Base-by-base conservation (phyloP, 1,139 yeast species). In the Zhuliangozyma parablackwelliae region DNA sequence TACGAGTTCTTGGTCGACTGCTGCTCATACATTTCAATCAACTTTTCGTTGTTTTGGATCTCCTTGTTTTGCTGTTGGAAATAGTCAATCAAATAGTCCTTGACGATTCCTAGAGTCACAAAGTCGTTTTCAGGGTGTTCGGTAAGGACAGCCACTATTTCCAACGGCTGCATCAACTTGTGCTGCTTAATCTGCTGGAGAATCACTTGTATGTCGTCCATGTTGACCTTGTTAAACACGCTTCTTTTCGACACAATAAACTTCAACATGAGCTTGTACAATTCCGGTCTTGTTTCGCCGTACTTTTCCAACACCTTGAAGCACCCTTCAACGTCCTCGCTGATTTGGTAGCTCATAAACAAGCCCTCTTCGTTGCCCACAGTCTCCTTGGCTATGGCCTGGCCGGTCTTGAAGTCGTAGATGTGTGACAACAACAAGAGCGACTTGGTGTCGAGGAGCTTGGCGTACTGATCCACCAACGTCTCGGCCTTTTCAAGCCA, bases 41-140 rank as follows among this genome's bases (percentile, higher is more conserved):
- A 71, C 50, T 77, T 78, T 35, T 70, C 66, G 54, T 88, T 89
- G 43, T 82, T 82, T 26, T 67, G 67, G 30, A 86, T 83, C 42
- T 86, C 96, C 35, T 68, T 69, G 39, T 76, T 75, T 48, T 84
- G 86, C 5, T 64, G 59, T 35, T 76, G 73, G 35, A 90, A 72
- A 44, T 78, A 73, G 12, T 78, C 80, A 10, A 85, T 65, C 31
- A 94, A 63, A 43, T 82, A 81, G 23, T 81, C 81, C 53, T 83
- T 82, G 27, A 92, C 72, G 12, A 85, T 59, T 1, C 95, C 96
- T 31, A 88, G 72, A 0, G 87, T 80, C 0, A 90, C 78, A 30
- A 76, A 81, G 7, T 78, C 80, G 34, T 79, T 78, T 10, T 40
- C 40, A 3, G 38, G 40, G n/a, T 38, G 37, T 21, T 52, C 54